Base-by-base conservation (phyloP, 139 green algal species). In the Tetradesmus obliquus region DNA sequence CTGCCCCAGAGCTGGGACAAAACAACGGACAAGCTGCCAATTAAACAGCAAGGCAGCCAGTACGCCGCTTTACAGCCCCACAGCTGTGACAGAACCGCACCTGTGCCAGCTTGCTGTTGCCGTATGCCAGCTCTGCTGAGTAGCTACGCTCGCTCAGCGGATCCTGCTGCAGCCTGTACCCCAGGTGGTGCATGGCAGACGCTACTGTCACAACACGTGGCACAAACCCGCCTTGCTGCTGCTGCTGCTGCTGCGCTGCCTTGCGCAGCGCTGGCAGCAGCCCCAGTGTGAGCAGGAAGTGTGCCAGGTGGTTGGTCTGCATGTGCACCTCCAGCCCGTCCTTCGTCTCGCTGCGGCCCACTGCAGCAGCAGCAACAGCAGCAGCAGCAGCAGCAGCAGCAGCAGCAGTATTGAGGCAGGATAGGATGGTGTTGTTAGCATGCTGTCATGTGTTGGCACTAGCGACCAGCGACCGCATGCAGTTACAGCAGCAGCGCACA, bases 311-410 rank as follows among this genome's bases (percentile, higher is more conserved):
- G 95, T 99, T 99, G 83, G 94, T 96, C 13, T 93, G 96, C 93
- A 98, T 95, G 93, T 99, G 97, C 22, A 92, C 69, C 88, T 99
- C 97, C 81, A 97, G 95, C 7, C 96, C 97, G 85, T 98, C 96
- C 1, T 22, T 9, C 1, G 95, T 98, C 57, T 94, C 88, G 79
- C 91, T 53, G 62, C 95, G 91, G 2, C 87, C 90, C n/a, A 79
- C 96, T 96, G 95, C 71, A 71, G 19, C 79, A 57, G 81, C 84
- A 69, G 45, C 15, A 83, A 66, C 3, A 51, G 69, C 53, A 69
- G 86, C 66, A 72, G n/a, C 55, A 45, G 24, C 2, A 80, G 84
- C 5, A 13, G 32, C 74, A 13, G 9, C 1, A 7, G 9, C 5
- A 19, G 2, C 3, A 79, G 13, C 17, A 32, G 17, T 32, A 19